Evolutionary conservation across 257 asterid species (phyloP), one percentile per base, ranked within the genome.

Genomic region (Plectranthus barbatus): DNA sequence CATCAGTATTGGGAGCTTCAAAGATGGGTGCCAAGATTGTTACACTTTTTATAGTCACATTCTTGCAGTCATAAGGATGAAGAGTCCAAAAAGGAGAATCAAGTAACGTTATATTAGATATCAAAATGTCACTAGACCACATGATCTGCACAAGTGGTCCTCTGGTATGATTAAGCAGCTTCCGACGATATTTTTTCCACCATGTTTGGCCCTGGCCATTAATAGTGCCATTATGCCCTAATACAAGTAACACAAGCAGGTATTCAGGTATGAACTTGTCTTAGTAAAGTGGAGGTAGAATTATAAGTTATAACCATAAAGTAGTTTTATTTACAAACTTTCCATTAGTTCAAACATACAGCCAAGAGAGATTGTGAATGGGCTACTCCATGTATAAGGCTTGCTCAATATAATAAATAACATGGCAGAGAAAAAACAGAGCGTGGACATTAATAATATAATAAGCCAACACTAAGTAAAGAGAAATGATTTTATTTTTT

Each of bases 31-130:
- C 95, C 56, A 84, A 52, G 46, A 86, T 79, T n/a, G 91, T 84
- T 44, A 86, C 67, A 77, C 80, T 69, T 63, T 52, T 78, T 33
- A 86, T 63, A 1, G 84, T 82, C 49, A 86, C 86, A 29, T 86
- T 86, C 78, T 80, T 80, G 79, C 95, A 86, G 79, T 86, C 91
- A 1, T 81, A 86, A 1, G 91, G 95, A 76, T 86, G 95, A 53
- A 86, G 84, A 3, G 95, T 86, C 95, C 95, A 86, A 64, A 86
- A 86, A 10, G 95, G 95, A 72, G 95, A 86, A 78, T 86, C 83
- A 0, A 77, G 84, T 20, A 86, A 52, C 1, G 95, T 86, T 41
- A 86, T 65, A 67, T 84, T 79, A 49, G 88, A 75, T 70, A 86
- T 84, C 69, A 76, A 29, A 54, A 86, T 84, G 77, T 84, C 84